Conservation (phyloP, 768 basidiomycete genomes). For the Fibroporia radiculosa region DNA sequence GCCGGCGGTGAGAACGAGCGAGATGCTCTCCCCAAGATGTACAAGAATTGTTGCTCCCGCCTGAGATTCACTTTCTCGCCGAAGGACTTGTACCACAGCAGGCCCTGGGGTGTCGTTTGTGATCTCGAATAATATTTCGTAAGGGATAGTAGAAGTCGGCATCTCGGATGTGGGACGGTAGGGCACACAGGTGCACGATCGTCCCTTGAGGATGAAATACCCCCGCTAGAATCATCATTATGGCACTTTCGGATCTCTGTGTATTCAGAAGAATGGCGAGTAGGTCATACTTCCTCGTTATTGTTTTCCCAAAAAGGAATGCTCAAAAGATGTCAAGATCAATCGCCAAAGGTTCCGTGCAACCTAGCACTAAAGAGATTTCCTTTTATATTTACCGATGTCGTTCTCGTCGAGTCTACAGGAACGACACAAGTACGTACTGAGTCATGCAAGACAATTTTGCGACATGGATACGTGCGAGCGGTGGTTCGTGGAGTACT, state of each 20-base stretch:
- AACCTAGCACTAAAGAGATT: neutral
- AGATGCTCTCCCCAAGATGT: conserved; percentile 33
- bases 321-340: conserved; percentile 1
- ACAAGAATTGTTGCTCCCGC: conserved; percentile 31
- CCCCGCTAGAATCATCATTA: neutral
- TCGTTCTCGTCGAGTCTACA: too few relatives aligned
- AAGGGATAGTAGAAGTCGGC: conserved; percentile 43
- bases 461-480: neutral
- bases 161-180: conserved; percentile 5
- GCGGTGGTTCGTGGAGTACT: neutral
- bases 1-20: conserved; percentile 43
- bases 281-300: conserved; percentile 2
- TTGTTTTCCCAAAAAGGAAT: conserved; percentile 15
- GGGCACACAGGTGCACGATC: neutral
- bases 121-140: conserved; percentile 46
- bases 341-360: neutral
- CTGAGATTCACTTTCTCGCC: conserved; percentile 21
- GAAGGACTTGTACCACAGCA: conserved; percentile 32
- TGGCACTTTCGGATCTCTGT: conserved; percentile 3
- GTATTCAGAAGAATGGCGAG: neutral
- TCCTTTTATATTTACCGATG: neutral
- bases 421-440: neutral
- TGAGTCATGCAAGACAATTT: neutral
- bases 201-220: neutral
- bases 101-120: conserved; percentile 37